Evolutionary conservation across 495 filamentous ascomycete species (phyloP).

Genomic region (Symbiotaphrina buchneri): DNA sequence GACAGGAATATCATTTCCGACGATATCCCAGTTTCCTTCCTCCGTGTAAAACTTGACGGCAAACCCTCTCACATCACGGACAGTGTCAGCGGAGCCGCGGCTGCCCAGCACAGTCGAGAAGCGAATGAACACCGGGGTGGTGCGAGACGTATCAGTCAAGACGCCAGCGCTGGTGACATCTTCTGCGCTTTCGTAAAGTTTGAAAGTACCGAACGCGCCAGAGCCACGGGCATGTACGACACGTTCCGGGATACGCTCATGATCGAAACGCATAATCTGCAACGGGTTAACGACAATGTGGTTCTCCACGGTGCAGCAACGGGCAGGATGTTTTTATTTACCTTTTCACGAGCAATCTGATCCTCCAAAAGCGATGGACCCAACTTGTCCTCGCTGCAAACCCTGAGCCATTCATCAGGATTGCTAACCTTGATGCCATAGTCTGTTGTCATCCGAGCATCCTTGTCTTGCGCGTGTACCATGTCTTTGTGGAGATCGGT

Average conservation of each 20-base stretch:
- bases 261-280: constrained; percentile 24
- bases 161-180: constrained; percentile 52
- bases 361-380: constrained; percentile 73
- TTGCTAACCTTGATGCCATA: constrained; percentile 53
- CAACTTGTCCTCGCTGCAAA: constrained; percentile 29
- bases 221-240: constrained; percentile 66
- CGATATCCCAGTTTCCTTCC: constrained; percentile 37
- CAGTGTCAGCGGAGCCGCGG: constrained; percentile 57
- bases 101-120: constrained; percentile 71
- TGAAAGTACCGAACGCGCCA: constrained; percentile 59
- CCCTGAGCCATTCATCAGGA: constrained; percentile 60
- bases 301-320: not conserved
- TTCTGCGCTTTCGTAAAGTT: constrained; percentile 39
- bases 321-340: too few relatives aligned
- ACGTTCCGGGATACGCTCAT: constrained; percentile 26
- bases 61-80: constrained; percentile 65
- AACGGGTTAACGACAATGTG: not conserved
- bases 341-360: constrained; percentile 56
- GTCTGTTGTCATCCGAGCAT: constrained; percentile 43
- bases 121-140: constrained; percentile 58
- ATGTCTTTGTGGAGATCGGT: constrained; percentile 7
- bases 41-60: constrained; percentile 55
- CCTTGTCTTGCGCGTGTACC: constrained; percentile 13
- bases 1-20: constrained; percentile 42
- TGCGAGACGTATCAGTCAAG: constrained; percentile 57